These are phyloP conservation scores for Tetraselmis chui DNA, from an alignment of 139 green algal genomes.

Conservation along the genomic window DNA sequence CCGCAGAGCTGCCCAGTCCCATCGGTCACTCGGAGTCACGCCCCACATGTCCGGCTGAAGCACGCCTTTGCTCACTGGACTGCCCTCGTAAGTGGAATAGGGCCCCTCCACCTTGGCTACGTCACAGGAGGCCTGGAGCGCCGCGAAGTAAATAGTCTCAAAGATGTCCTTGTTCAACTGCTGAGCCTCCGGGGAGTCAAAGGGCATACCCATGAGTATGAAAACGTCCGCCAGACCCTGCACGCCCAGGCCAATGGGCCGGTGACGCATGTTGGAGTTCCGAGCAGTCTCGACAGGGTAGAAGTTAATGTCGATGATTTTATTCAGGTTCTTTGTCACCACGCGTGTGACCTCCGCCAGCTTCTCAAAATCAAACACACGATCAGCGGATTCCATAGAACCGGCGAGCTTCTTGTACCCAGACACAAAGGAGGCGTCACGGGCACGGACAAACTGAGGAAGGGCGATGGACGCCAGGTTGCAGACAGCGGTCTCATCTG, in stretches of 20 bases:
- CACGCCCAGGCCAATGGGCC: slow-evolving; percentile 94
- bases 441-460: slow-evolving; percentile 38
- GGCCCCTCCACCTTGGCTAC: slow-evolving; percentile 71
- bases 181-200: slow-evolving; percentile 78
- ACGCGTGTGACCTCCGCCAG: slow-evolving; percentile 52
- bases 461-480: slow-evolving; percentile 98
- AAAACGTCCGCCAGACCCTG: slow-evolving; percentile 97
- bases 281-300: slow-evolving; percentile 87
- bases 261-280: slow-evolving; percentile 88
- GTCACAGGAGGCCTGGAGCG: slow-evolving; percentile 66
- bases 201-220: slow-evolving; percentile 94
- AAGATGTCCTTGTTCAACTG: slow-evolving; percentile 92
- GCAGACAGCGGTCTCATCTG: slow-evolving; percentile 97
- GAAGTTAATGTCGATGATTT: slow-evolving; percentile 99
- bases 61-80: slow-evolving; percentile 70
- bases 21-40: slow-evolving; percentile 60
- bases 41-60: slow-evolving; percentile 97
- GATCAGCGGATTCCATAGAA: slow-evolving; percentile 56
- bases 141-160: slow-evolving; percentile 93
- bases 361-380: slow-evolving; percentile 85
- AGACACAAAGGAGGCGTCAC: neutral
- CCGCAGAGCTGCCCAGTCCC: slow-evolving; percentile 80
- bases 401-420: slow-evolving; percentile 76
- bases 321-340: slow-evolving; percentile 92
- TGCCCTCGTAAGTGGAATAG: slow-evolving; percentile 86